Percentiles rank a stretch among this genome's conserved stretches.
phyloP scores from a whole-genome alignment of 129 eudicot genomes.

The Pseudognaphalium luteoalbum region DNA sequence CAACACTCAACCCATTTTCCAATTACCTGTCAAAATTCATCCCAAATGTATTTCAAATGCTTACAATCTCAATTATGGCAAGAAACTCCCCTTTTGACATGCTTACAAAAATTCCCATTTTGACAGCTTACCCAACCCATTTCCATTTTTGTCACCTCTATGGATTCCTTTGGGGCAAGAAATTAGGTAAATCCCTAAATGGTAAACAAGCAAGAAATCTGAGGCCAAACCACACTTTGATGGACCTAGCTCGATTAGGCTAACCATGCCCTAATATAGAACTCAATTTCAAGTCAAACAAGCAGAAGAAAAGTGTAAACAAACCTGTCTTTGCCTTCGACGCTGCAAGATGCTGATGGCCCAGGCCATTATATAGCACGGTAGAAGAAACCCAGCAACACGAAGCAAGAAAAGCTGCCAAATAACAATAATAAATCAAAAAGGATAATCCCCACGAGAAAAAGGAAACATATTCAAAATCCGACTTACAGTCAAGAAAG shows the following conservation, averaged over 20 bases:
- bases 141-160: background rate
- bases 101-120: background rate
- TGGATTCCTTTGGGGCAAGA: background rate
- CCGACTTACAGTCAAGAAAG: constrained; percentile 73
- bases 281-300: background rate
- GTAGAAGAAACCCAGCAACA: constrained; percentile 84
- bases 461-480: background rate
- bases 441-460: background rate
- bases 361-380: constrained; percentile 93
- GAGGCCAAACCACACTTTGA: background rate
- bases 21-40: too few species aligned
- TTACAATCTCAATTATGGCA: too few species aligned
- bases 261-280: too few species aligned
- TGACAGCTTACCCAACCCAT: background rate
- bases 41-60: too few species aligned
- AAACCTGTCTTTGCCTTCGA: constrained; percentile 92
- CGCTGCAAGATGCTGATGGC: constrained; percentile 88
- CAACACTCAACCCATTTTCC: too few species aligned
- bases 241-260: background rate
- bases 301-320: background rate
- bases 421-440: background rate
- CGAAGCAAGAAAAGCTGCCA: constrained; percentile 85
- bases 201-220: background rate
- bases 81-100: too few species aligned
- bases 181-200: background rate